These are phyloP conservation scores for Laguncularia racemosa DNA, from an alignment of 345 rosid species.

Conservation along the genomic window DNA sequence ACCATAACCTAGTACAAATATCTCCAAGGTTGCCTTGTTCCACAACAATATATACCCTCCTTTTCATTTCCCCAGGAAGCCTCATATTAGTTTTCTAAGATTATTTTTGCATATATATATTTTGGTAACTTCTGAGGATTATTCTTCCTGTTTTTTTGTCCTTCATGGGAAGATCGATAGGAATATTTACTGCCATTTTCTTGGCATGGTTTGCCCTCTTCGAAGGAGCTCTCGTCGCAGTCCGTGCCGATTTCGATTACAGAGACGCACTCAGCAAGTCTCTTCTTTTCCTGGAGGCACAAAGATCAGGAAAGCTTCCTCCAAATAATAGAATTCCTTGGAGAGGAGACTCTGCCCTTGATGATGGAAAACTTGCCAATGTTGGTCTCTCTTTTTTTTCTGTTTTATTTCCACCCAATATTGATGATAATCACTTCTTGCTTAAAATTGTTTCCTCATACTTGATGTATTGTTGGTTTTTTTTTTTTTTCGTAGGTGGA, in stretches of 20 bases:
- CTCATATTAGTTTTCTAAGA: too few species aligned
- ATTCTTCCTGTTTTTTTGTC: not conserved
- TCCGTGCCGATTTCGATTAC: conserved; percentile 36
- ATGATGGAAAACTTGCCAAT: conserved; percentile 65
- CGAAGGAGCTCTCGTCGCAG: conserved; percentile 26
- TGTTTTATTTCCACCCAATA: too few species aligned
- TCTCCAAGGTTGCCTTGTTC: too few species aligned
- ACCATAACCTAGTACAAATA: not conserved
- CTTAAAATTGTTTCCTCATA: not conserved
- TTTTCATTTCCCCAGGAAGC: too few species aligned
- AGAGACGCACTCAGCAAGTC: conserved; percentile 72
- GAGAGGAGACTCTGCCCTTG: conserved; percentile 90
- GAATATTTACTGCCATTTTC: conserved; percentile 13
- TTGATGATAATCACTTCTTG: too few species aligned
- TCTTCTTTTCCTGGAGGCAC: conserved; percentile 77
- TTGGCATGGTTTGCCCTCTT: conserved; percentile 35
- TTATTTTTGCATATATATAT: too few species aligned
- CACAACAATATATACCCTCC: too few species aligned
- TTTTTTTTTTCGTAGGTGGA: conserved; percentile 34
- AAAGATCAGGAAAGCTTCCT: conserved; percentile 84
- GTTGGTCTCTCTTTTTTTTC: conserved; percentile 26
- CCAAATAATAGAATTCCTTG: conserved; percentile 50
- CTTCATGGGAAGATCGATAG: conserved; percentile 14
- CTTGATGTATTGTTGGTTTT: not conserved
- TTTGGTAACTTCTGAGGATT: not conserved